Evolutionary conservation across 2,329 filamentous ascomycete genomes (phyloP), one percentile per base, ranked within the genome.

Genomic region (Fusarium burgessii): DNA sequence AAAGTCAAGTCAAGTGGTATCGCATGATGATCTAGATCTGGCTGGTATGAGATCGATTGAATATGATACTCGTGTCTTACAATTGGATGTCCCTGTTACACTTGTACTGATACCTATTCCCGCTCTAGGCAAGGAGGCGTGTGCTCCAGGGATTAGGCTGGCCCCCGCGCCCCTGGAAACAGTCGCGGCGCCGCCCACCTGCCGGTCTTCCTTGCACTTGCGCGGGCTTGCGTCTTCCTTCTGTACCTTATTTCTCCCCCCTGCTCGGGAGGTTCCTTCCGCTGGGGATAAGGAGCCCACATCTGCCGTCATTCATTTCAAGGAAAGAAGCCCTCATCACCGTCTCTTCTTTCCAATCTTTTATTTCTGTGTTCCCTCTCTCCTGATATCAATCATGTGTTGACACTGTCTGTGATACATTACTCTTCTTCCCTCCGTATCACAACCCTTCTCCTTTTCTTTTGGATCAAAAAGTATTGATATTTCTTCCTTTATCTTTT

Each of bases 41-140:
- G 20, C 18, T 46, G 46, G 32, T 38, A 11, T 29, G 29, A 10
- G 17, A 15, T 18, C 20, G 6, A 25, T 38, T 57, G 33, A 52
- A n/a, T 10, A 29, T 38, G 55, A 52, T 33, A 58, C 15, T 56
- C 58, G 56, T 29, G 51, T 54, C 46, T 54, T 27, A 52, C 58
- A 51, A 52, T 50, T 47, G 36, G 25, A 20, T 14, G 35, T 41
- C 25, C 49, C 40, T 29, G 51, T 51, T 33, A 17, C 63, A 50
- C 58, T 49, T 40, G 36, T 43, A 51, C 29, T 40, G 36, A 32
- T 27, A 8, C 12, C 14, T 56, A 45, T 52, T 49, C 46, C 70
- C 57, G 18, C 57, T 69, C 54, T 54, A 41, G 70, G 70, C 18
- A 72, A 72, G 46, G 57, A 61, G 68, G 69, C 69, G 68, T 57